Conservation (phyloP, 192 early-diverging fungal species). For the Lobosporangium transversale region DNA sequence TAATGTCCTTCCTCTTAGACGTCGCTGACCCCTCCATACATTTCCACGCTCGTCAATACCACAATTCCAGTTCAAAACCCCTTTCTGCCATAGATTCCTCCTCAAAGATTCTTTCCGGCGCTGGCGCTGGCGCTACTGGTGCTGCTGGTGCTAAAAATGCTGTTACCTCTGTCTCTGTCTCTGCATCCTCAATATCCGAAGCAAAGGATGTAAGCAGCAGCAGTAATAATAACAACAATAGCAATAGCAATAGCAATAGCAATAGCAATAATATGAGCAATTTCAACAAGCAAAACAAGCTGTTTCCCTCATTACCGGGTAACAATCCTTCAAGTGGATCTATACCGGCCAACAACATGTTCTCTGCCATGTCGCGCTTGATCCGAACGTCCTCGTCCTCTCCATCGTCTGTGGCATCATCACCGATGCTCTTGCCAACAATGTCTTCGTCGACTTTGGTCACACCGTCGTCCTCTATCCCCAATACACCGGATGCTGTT, state of each 20-base stretch:
- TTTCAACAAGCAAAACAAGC: background rate
- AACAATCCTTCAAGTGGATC: background rate
- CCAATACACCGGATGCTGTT: constrained; percentile 19
- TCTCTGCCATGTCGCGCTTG: constrained; percentile 45
- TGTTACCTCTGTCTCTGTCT: background rate
- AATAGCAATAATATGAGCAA: background rate
- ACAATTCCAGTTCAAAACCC: too few species aligned
- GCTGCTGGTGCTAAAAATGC: background rate
- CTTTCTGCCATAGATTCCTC: too few species aligned
- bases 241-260: background rate
- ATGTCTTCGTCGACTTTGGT: background rate
- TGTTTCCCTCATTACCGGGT: background rate
- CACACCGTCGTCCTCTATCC: background rate
- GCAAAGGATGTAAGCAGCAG: background rate
- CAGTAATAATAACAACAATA: background rate
- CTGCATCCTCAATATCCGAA: background rate
- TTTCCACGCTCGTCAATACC: background rate
- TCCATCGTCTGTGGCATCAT: background rate
- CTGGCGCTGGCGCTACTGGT: background rate
- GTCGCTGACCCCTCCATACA: background rate
- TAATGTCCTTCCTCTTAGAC: background rate
- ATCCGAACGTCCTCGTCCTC: constrained; percentile 28
- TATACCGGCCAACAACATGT: constrained; percentile 21
- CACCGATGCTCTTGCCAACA: background rate
- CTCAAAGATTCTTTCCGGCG: too few species aligned